Percentiles rank a stretch among this genome's conserved stretches.
Conservation (phyloP, 176 grass and related monocot genomes). For the Carex pumila region DNA sequence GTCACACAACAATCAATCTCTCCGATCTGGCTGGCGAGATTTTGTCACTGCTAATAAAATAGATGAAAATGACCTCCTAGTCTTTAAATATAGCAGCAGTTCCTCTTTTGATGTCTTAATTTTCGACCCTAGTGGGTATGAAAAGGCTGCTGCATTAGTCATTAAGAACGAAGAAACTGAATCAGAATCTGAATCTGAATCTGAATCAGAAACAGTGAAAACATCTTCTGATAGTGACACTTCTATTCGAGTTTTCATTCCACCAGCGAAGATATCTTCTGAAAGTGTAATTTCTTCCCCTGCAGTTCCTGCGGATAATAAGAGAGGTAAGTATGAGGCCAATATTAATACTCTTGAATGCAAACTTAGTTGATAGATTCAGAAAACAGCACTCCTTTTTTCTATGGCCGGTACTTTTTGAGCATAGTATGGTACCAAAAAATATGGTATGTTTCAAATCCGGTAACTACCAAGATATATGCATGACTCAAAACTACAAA, state of each 20-base stretch:
- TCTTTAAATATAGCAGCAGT: constrained; percentile 32
- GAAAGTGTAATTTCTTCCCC: background rate
- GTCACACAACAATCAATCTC: background rate
- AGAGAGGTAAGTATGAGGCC: background rate
- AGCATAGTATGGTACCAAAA: background rate
- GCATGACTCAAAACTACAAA: background rate
- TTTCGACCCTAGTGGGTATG: constrained; percentile 37
- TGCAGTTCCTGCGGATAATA: background rate
- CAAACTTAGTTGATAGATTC: background rate
- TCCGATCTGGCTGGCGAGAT: constrained; percentile 37
- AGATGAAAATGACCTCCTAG: constrained; percentile 33
- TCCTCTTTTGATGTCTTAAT: constrained; percentile 38
- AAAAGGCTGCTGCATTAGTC: constrained; percentile 26
- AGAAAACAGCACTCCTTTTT: background rate
- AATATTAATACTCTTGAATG: background rate
- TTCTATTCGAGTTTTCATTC: constrained; percentile 1
- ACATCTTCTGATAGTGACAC: background rate
- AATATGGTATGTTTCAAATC: background rate
- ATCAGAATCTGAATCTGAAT: background rate
- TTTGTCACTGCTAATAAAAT: constrained; percentile 38
- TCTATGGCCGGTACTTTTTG: background rate
- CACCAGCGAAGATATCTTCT: background rate
- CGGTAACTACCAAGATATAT: background rate
- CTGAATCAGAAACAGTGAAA: background rate
- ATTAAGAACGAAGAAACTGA: background rate